Evolutionary conservation across 73 alveolate species (phyloP), one percentile per base, ranked within the genome.

Genomic region (Symbiodinium pilosum): DNA sequence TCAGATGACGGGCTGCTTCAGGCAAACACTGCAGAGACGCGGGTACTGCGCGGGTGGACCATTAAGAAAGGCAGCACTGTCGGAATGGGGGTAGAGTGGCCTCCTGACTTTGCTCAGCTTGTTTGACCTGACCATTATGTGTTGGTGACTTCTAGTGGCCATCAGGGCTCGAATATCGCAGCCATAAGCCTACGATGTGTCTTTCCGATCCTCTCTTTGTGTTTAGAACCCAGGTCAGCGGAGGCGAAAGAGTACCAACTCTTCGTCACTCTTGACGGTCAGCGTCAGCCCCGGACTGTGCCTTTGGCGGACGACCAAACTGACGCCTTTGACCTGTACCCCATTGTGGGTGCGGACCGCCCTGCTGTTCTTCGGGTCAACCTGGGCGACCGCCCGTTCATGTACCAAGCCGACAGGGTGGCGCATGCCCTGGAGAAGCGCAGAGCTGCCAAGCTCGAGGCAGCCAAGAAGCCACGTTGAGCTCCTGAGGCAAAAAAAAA

Each of bases 1-100:
- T 52, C 84, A 36, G 94, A 87, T 34, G 94, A 87, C 36, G 94
- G 94, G 30, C 59, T 87, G 84, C 84, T 87, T 11, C 94, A 87
- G 39, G 83, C 94, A 32, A 87, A 87, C 59, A 30, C 43, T 12
- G 32, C 94, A 24, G 54, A 54, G n/a, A 56, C 84, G 6, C 84
- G 94, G 56, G 24, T 51, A 20, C 32, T 87, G 94, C 84, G 54
- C 7, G 83, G 84, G 4, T 87, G 94, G 94, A 54, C 32, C 64
- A 56, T 87, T 54, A 87, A 87, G 40, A 41, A 36, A 3, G 94
- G 94, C 18, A 87, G 94, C 59, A 87, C 94, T 12, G 94, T 87
- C 59, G 94, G 94, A 9, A 87, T 87, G 59, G 94, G 94, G 2
- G 44, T 85, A 20, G 39, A 81, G 88, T 81, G 88, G 88, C 24